Evolutionary conservation across 1,284 basidiomycete species (phyloP).

Genomic region (Chondrostereum purpureum): DNA sequence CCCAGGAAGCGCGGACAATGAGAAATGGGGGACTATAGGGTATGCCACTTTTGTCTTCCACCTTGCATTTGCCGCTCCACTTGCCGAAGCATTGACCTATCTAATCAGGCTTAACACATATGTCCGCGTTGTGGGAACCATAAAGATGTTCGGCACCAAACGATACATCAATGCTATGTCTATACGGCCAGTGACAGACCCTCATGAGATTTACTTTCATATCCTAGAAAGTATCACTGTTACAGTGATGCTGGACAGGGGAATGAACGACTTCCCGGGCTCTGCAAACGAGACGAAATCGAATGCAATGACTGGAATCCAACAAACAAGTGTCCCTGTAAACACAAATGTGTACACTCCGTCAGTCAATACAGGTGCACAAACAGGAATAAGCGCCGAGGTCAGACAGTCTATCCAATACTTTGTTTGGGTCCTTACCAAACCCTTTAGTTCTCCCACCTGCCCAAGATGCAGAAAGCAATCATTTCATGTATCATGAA

Average conservation of each 20-base stretch:
- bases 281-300: no score
- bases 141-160: conserved; percentile 84
- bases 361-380: background rate
- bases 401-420: no score
- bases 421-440: no score
- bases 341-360: conserved; percentile 13
- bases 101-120: conserved; percentile 65
- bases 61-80: background rate
- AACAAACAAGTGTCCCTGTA: conserved; percentile 5
- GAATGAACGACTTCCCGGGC: conserved; percentile 18
- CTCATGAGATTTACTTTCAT: conserved; percentile 84
- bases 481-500: no score
- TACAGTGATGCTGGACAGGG: conserved; percentile 41
- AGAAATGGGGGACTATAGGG: conserved; percentile 43
- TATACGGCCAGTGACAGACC: conserved; percentile 65
- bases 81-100: conserved; percentile 3
- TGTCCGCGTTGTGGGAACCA: conserved; percentile 83
- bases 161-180: conserved; percentile 75
- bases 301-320: conserved; percentile 13
- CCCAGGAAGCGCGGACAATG: conserved; percentile 45
- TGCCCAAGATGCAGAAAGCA: no score
- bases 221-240: conserved; percentile 45
- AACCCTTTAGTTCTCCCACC: no score
- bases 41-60: conserved; percentile 21
- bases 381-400: no score